phyloP scores from a whole-genome alignment of 2,329 filamentous ascomycete genomes.

The Lachnellula arida region DNA sequence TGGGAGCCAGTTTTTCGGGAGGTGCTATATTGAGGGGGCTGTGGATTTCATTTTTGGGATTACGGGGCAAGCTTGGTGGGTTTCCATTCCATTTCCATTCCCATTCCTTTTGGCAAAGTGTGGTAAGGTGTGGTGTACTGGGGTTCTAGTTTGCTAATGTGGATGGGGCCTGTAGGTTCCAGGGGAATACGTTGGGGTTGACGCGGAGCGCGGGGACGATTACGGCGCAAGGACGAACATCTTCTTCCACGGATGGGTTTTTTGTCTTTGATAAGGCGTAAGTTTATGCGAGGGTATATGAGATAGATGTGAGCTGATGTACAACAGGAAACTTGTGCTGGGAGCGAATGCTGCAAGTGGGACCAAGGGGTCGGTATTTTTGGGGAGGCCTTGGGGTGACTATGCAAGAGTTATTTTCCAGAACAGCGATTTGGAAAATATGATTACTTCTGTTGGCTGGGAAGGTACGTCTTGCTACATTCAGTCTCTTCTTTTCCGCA shows the following conservation, averaged over 20 bases:
- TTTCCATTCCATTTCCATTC: not conserved
- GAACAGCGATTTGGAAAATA: constrained; percentile 39
- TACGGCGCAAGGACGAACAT: constrained; percentile 42
- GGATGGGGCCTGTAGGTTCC: constrained; percentile 29
- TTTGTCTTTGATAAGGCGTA: constrained; percentile 40
- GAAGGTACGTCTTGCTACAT: constrained; percentile 9
- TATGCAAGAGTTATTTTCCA: constrained; percentile 50
- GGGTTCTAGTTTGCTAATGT: no score
- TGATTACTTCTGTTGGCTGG: constrained; percentile 50
- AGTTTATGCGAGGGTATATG: constrained; percentile 19
- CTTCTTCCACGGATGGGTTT: constrained; percentile 49
- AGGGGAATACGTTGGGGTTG: constrained; percentile 41
- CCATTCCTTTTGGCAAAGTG: no score
- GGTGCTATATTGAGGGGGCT: constrained; percentile 49
- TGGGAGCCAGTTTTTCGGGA: constrained; percentile 50
- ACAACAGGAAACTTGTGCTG: constrained; percentile 6
- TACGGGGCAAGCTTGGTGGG: constrained; percentile 42
- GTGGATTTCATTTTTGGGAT: constrained; percentile 56
- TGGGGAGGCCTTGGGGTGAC: constrained; percentile 49
- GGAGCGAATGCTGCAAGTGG: constrained; percentile 10
- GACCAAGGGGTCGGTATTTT: constrained; percentile 38
- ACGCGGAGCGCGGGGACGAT: constrained; percentile 41
- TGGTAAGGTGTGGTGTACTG: no score
- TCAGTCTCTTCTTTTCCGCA: no score
- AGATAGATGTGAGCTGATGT: not conserved